Evolutionary conservation across 257 asterid species (phyloP).

Genomic region (Nicotiana obtusifolia): DNA sequence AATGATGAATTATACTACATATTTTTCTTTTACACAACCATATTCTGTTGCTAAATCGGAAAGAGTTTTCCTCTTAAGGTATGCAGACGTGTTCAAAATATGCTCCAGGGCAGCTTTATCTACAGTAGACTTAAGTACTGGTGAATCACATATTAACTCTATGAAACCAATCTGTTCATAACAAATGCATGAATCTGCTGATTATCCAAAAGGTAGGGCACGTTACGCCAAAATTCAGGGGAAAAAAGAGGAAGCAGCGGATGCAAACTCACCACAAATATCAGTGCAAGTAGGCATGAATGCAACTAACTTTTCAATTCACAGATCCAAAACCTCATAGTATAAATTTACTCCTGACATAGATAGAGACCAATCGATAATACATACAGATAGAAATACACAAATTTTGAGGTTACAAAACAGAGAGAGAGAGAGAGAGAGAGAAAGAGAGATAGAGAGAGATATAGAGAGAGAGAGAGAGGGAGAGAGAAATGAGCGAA

Average conservation of each 20-base stretch:
- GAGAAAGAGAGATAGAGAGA: background rate
- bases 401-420: background rate
- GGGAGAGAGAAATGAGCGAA: background rate
- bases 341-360: slow-evolving; percentile 25
- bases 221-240: background rate
- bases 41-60: background rate
- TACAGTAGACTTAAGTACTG: background rate
- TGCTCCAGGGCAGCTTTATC: background rate
- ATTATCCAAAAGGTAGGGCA: background rate
- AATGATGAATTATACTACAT: slow-evolving; percentile 1
- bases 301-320: slow-evolving; percentile 33
- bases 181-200: background rate
- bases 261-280: slow-evolving; percentile 52
- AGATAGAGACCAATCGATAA: slow-evolving; percentile 11
- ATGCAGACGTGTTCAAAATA: background rate
- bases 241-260: background rate
- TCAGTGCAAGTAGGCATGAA: slow-evolving; percentile 62
- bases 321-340: slow-evolving; percentile 48
- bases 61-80: background rate
- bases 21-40: background rate
- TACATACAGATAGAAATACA: background rate
- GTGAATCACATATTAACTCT: background rate
- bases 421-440: background rate
- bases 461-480: background rate
- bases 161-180: background rate